Evolutionary conservation across 2,329 filamentous ascomycete species (phyloP).

Genomic region (Colletotrichum endophyticum): DNA sequence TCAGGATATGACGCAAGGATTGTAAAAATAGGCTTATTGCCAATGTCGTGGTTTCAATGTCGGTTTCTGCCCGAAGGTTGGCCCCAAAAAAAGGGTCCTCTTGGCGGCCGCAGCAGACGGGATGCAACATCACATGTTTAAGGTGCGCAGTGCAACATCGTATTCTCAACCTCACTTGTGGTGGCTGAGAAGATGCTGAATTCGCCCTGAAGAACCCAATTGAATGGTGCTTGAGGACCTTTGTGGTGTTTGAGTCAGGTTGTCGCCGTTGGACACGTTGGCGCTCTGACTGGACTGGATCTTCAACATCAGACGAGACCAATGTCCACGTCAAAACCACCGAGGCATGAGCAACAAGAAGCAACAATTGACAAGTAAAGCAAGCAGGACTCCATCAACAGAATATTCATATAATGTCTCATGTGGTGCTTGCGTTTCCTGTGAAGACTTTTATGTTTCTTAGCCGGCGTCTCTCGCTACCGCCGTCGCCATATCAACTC

Average conservation of each 20-base stretch:
- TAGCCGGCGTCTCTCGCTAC: too few relatives aligned
- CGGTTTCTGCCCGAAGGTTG: neutral
- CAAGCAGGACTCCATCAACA: neutral
- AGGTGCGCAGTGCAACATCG: neutral
- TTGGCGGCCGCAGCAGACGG: neutral
- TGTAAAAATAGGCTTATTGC: neutral
- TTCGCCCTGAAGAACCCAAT: neutral
- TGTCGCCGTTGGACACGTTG: neutral
- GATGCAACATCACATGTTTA: neutral
- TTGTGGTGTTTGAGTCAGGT: neutral
- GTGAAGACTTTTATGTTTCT: too few relatives aligned
- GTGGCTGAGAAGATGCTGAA: neutral
- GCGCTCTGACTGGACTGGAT: rapidly evolving
- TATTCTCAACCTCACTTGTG: neutral
- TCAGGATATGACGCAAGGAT: neutral
- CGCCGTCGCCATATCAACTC: too few relatives aligned
- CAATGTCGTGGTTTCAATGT: neutral
- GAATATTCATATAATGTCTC: rapidly evolving
- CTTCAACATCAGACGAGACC: neutral
- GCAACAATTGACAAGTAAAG: neutral
- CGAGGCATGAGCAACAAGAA: neutral
- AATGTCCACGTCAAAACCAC: neutral
- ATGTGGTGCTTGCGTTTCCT: too few relatives aligned
- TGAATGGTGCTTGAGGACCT: neutral
- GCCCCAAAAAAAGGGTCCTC: neutral